Evolutionary conservation across 257 asterid genomes (phyloP).

Genomic region (Rehmannia glutinosa): DNA sequence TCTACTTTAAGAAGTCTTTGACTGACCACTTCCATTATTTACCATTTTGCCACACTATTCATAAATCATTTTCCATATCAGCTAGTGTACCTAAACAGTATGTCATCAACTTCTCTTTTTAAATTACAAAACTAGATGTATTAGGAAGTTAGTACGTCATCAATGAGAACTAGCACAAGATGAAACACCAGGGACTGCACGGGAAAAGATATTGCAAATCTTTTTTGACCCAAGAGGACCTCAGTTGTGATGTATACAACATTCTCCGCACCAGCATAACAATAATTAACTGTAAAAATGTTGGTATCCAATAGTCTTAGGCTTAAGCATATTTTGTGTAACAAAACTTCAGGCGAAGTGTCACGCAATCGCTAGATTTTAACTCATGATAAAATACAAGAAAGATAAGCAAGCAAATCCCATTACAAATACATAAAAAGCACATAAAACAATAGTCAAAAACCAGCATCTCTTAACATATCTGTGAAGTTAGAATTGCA

Average conservation of each 20-base stretch:
- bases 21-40: background rate
- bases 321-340: conserved; percentile 1
- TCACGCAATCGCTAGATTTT: background rate
- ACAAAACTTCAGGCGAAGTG: conserved; percentile 9
- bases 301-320: background rate
- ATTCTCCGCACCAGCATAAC: conserved; percentile 2
- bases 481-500: background rate
- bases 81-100: background rate
- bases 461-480: background rate
- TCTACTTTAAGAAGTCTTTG: background rate
- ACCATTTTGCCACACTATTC: background rate
- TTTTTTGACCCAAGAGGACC: background rate
- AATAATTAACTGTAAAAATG: background rate
- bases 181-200: background rate
- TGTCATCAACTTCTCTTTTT: background rate
- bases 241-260: background rate
- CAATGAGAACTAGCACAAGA: background rate
- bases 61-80: background rate
- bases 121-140: background rate
- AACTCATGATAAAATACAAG: conserved; percentile 4
- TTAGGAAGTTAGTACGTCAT: background rate
- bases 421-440: background rate
- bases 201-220: background rate
- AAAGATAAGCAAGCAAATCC: conserved; percentile 4
- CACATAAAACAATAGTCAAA: background rate